Percentiles rank a stretch among this genome's conserved stretches.
Evolutionary conservation across 257 asterid species (phyloP).

Genomic region (Fraxinus cuspidata): DNA sequence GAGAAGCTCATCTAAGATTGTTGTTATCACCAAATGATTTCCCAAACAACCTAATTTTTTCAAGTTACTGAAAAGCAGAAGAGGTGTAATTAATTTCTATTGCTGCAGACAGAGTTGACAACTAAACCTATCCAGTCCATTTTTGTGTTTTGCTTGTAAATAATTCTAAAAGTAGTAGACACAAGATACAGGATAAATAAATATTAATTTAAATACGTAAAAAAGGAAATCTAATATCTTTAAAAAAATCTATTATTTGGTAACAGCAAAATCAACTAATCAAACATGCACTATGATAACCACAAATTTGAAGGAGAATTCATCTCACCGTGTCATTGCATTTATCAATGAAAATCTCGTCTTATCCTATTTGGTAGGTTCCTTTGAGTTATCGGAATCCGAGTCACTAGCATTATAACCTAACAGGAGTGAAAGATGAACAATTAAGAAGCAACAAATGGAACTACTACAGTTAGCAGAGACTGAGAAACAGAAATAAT

Average conservation of each 20-base stretch:
- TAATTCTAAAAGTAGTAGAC: not conserved
- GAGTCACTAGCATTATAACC: slow-evolving; percentile 92
- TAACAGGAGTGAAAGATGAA: slow-evolving; percentile 26
- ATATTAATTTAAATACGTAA: slow-evolving; percentile 7
- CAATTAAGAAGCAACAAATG: slow-evolving; percentile 10
- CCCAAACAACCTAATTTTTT: not conserved
- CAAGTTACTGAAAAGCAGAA: not conserved
- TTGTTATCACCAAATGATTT: not conserved
- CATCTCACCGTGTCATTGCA: slow-evolving; percentile 40
- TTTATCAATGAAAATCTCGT: slow-evolving; percentile 17
- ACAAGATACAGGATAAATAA: not conserved
- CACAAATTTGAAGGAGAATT: slow-evolving; percentile 25
- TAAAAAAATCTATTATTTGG: not conserved
- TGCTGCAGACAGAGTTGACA: slow-evolving; percentile 4
- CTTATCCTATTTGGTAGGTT: slow-evolving; percentile 42
- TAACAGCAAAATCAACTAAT: not conserved
- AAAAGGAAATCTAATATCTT: not conserved
- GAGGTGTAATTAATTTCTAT: not conserved
- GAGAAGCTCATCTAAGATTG: not conserved
- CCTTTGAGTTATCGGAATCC: slow-evolving; percentile 66
- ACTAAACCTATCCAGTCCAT: not conserved
- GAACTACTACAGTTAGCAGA: slow-evolving; percentile 12
- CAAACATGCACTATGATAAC: slow-evolving; percentile 5
- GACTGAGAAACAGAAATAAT: not conserved
- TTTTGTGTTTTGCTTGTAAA: not conserved